These are phyloP conservation scores for Cunninghamia lanceolata DNA, from an alignment of 75 land plant genomes.

Conservation along the genomic window DNA sequence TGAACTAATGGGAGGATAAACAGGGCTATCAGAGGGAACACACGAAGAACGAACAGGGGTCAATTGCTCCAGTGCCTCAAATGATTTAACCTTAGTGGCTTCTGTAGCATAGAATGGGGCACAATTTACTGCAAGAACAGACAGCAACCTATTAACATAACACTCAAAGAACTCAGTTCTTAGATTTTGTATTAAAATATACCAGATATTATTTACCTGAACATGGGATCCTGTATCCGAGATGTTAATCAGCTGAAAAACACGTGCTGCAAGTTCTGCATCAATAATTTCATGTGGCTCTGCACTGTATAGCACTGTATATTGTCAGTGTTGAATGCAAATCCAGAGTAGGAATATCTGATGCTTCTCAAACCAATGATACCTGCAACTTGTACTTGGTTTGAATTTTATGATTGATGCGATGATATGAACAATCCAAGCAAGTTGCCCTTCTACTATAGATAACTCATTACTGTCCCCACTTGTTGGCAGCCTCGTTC, in stretches of 20 bases:
- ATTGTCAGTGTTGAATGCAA: not conserved
- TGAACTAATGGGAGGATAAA: too few species aligned
- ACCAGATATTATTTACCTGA: constrained; percentile 39
- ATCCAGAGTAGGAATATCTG: not conserved
- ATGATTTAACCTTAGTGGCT: too few species aligned
- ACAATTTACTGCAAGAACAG: not conserved
- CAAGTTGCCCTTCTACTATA: constrained; percentile 84
- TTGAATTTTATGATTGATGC: constrained; percentile 83
- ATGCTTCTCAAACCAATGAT: not conserved
- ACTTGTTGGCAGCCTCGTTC: constrained; percentile 45
- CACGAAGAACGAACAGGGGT: too few species aligned
- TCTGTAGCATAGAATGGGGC: too few species aligned
- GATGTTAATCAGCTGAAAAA: constrained; percentile 80
- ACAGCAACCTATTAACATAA: not conserved
- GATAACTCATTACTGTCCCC: constrained; percentile 51
- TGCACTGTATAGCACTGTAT: constrained; percentile 39
- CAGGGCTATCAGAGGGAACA: too few species aligned
- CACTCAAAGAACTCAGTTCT: not conserved
- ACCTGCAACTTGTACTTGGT: constrained; percentile 73
- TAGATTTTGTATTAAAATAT: not conserved
- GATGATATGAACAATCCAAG: constrained; percentile 97
- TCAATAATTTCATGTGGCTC: constrained; percentile 94
- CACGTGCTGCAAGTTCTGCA: constrained; percentile 98
- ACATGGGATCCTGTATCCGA: constrained; percentile 82
- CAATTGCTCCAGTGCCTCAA: too few species aligned